Conservation (phyloP, 1,139 yeast genomes). For the Blastobotrys raffinosifermentans region DNA sequence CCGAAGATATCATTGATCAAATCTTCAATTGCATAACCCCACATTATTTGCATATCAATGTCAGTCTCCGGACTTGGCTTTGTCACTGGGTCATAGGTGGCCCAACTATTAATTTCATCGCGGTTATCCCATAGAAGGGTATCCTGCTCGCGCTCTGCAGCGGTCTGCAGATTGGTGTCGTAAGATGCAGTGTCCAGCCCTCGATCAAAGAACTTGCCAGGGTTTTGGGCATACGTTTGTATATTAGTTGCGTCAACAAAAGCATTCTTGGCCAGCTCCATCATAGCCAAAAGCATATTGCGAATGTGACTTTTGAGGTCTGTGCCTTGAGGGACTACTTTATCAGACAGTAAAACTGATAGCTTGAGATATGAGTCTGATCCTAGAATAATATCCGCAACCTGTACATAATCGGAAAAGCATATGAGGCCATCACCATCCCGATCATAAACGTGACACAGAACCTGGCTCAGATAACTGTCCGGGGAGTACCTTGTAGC, state of each 20-base stretch:
- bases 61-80: slow-evolving; percentile 11
- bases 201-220: neutral
- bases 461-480: slow-evolving; percentile 12
- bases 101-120: slow-evolving; percentile 16
- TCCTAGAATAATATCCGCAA: slow-evolving; percentile 11
- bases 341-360: neutral
- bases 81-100: slow-evolving; percentile 12
- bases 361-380: slow-evolving; percentile 7
- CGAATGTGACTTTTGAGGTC: slow-evolving; percentile 10
- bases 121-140: slow-evolving; percentile 18
- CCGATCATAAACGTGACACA: slow-evolving; percentile 19
- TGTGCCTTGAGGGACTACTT: slow-evolving; percentile 5
- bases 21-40: slow-evolving; percentile 17
- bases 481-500: slow-evolving; percentile 13
- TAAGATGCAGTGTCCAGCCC: neutral
- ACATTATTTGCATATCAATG: slow-evolving; percentile 16
- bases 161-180: neutral
- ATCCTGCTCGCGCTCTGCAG: slow-evolving; percentile 9
- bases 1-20: slow-evolving; percentile 12
- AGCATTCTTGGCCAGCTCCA: slow-evolving; percentile 18
- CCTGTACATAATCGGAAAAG: slow-evolving; percentile 20
- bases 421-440: slow-evolving; percentile 20
- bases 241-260: slow-evolving; percentile 21
- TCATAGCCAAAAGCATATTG: slow-evolving; percentile 16
- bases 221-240: neutral